A percentile compares a stretch with the other conserved stretches of the same genome.
Conservation (phyloP, 83 land plant species). For the Thuja plicata region DNA sequence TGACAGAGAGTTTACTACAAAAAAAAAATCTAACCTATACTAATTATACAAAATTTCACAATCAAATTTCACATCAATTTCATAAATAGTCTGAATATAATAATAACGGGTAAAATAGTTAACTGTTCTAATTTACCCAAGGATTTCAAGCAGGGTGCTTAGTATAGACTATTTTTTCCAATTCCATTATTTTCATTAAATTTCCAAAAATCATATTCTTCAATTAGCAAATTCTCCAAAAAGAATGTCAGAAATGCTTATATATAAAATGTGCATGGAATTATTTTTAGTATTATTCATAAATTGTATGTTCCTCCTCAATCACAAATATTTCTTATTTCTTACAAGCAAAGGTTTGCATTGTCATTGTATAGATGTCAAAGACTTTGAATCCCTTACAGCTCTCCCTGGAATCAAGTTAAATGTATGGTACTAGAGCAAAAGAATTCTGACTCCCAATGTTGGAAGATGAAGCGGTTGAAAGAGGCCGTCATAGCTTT, state of each 20-base stretch:
- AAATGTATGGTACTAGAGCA: not conserved
- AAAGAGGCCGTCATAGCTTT: not conserved
- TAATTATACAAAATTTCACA: not conserved
- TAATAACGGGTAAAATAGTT: not conserved
- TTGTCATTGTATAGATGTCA: not conserved
- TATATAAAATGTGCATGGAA: not conserved
- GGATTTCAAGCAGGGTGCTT: not conserved
- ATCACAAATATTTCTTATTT: not conserved
- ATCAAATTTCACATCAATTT: not conserved
- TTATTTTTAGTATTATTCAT: not conserved
- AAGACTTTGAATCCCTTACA: not conserved
- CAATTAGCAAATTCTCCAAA: not conserved
- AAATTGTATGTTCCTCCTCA: not conserved
- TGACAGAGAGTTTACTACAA: not conserved
- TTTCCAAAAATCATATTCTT: not conserved
- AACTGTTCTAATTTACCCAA: not conserved
- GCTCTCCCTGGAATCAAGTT: not conserved
- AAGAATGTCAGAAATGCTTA: not conserved
- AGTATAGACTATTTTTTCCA: not conserved
- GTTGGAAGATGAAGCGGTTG: not conserved
- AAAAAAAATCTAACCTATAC: not conserved
- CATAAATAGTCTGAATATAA: not conserved
- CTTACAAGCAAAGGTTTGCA: not conserved
- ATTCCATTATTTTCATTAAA: not conserved
- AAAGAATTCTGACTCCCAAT: not conserved